These are phyloP conservation scores for Pleurotus pulmonarius DNA, from an alignment of 768 basidiomycete species.

Conservation along the genomic window DNA sequence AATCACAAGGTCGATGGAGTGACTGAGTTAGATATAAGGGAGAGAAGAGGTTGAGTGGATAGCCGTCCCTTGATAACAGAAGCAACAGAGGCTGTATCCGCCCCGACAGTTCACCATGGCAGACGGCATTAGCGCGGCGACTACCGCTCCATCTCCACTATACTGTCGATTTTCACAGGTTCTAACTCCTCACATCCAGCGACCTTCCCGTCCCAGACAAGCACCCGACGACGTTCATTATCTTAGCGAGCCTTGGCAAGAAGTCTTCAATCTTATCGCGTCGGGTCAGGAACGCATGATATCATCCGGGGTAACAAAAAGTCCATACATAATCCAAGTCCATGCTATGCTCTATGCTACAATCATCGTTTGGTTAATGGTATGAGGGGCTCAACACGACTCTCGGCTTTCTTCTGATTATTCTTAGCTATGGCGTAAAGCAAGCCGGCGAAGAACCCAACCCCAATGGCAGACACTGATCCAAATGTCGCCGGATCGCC, in stretches of 20 bases:
- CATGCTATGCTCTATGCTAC: constrained; percentile 19
- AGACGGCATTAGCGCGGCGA: constrained; percentile 21
- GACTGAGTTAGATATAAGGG: constrained; percentile 3
- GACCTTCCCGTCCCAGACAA: constrained; percentile 13
- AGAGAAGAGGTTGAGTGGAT: constrained; percentile 3
- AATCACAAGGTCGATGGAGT: constrained; percentile 15
- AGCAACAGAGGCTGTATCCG: neutral
- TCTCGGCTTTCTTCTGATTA: constrained; percentile 80
- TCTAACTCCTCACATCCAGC: constrained; percentile 7
- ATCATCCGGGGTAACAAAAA: neutral
- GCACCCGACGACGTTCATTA: constrained; percentile 4
- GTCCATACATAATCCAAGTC: neutral
- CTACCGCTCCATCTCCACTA: constrained; percentile 25
- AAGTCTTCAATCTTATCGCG: constrained; percentile 11
- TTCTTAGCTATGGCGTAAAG: constrained; percentile 94
- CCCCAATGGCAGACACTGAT: constrained; percentile 80
- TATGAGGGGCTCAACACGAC: constrained; percentile 50
- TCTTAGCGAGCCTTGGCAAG: constrained; percentile 15
- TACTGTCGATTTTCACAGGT: constrained; percentile 6
- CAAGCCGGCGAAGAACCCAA: constrained; percentile 90
- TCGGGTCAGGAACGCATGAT: neutral
- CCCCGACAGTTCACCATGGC: constrained; percentile 18
- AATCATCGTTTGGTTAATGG: constrained; percentile 56
- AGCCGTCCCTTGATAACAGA: constrained; percentile 7
- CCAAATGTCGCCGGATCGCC: constrained; percentile 86